These are phyloP conservation scores for Sclerotinia nivalis DNA, from an alignment of 2,329 filamentous ascomycete species.

Conservation along the genomic window DNA sequence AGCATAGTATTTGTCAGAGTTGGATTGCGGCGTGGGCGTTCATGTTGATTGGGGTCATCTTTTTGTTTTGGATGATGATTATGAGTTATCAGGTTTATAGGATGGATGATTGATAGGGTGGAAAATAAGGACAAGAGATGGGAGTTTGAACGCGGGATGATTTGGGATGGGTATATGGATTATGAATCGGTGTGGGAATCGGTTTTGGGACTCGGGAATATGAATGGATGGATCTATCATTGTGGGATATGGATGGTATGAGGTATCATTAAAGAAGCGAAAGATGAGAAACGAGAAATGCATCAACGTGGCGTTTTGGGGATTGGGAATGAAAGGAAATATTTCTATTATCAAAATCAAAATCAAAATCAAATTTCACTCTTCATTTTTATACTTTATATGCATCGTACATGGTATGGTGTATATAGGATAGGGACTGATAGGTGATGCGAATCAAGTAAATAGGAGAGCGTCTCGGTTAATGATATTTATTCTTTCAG, in stretches of 20 bases:
- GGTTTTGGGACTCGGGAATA: background rate
- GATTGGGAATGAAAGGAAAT: background rate
- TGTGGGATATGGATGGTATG: background rate
- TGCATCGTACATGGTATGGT: background rate
- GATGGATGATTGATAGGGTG: conserved; percentile 35
- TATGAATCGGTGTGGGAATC: background rate
- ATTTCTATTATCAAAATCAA: background rate
- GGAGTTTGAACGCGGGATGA: background rate
- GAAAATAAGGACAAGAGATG: conserved; percentile 39
- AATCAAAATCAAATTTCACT: background rate
- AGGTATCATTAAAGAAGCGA: background rate
- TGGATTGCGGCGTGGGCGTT: conserved; percentile 68
- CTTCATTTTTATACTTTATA: background rate
- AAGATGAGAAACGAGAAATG: background rate
- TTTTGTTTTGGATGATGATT: conserved; percentile 67
- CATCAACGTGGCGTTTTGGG: background rate
- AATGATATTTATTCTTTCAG: background rate
- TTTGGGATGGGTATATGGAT: background rate
- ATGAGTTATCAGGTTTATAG: conserved; percentile 64
- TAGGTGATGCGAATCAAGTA: background rate
- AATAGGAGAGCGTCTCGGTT: background rate
- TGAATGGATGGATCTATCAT: background rate
- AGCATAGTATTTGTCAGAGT: conserved; percentile 62
- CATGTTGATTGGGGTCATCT: conserved; percentile 58
- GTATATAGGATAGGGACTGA: background rate